Base-by-base conservation (phyloP, 2,329 filamentous ascomycete species). In the Aspergillus puulaauensis region DNA sequence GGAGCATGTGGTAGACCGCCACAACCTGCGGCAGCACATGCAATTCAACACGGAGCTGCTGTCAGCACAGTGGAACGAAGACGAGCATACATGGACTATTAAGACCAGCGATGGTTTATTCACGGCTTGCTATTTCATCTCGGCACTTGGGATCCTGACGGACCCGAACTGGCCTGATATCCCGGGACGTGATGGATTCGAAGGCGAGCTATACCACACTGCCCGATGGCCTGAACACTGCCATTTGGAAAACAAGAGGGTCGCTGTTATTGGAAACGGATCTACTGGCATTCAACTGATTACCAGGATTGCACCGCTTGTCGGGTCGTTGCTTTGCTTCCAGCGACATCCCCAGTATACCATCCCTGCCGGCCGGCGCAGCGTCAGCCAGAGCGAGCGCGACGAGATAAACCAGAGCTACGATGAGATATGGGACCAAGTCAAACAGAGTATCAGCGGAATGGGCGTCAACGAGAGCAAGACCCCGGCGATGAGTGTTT, bases 201-300 rank as follows among this genome's bases (percentile, higher is more conserved):
- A 73, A 47, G 77, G 77, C 15, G 63, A 70, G 24, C 60, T 74
- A 3, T 71, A 70, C 35, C 78, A 80, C 59, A 76, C 76, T 3
- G 69, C 73, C 2, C 17, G 43, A 7, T 46, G 43, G 31, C 52
- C 52, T 6, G 43, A 35, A 9, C 8, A 15, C 6, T 47, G 14
- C 21, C 15, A 44, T 8, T 19, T 54, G 6, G 17, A 23, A 7
- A 33, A 21, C 2, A 54, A 54, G 14, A 54, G 71, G 6, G 81
- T 85, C 8, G 77, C 78, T 4, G 68, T 85, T 8, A 77, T 86
- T 51, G 66, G 66, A 2, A 66, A 54, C 15, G 69, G 70, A 0
- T 66, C 69, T 0, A 68, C 64, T 1, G 70, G 66, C 6, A 60
- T 69, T 3, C 71, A 73, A 46, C 35, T 70, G 2, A 68, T 71